Percentiles rank a stretch among this genome's conserved stretches.
These are phyloP conservation scores for Pezizomycotina sp. DNA, from an alignment of 2,329 filamentous ascomycete genomes.

Conservation along the genomic window DNA sequence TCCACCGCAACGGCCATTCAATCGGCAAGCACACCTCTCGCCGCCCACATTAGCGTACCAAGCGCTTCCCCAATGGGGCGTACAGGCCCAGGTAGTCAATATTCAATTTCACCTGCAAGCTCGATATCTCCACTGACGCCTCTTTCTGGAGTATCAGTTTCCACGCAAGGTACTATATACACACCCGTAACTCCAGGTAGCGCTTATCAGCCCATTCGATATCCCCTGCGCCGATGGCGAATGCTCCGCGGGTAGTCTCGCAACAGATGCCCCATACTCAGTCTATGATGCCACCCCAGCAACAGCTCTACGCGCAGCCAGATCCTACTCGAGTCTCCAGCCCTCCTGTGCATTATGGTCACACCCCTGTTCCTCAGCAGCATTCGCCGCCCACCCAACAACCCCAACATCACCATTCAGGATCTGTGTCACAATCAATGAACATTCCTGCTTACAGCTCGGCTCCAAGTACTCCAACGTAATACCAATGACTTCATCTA, in stretches of 20 bases:
- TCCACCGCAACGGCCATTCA: slow-evolving; percentile 17
- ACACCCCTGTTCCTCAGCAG: no score
- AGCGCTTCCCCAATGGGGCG: no score
- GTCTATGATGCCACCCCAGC: slow-evolving; percentile 3
- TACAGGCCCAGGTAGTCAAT: no score
- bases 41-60: no score
- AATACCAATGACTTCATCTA: no score
- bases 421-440: no score
- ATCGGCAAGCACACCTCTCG: slow-evolving; percentile 17
- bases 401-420: no score
- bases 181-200: slow-evolving; percentile 17
- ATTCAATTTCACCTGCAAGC: no score
- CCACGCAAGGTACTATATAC: slow-evolving; percentile 18
- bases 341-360: slow-evolving; percentile 13
- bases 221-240: slow-evolving; percentile 13
- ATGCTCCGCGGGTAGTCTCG: slow-evolving; percentile 9
- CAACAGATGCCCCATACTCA: slow-evolving; percentile 4
- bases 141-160: slow-evolving; percentile 9
- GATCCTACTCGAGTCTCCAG: slow-evolving; percentile 10
- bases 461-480: no score
- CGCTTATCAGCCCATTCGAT: slow-evolving; percentile 18
- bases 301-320: slow-evolving; percentile 12
- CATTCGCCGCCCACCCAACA: no score
- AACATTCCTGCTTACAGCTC: no score
- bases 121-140: no score